Conservation (phyloP, 192 early-diverging fungal genomes). For the Mortierella alpina region DNA sequence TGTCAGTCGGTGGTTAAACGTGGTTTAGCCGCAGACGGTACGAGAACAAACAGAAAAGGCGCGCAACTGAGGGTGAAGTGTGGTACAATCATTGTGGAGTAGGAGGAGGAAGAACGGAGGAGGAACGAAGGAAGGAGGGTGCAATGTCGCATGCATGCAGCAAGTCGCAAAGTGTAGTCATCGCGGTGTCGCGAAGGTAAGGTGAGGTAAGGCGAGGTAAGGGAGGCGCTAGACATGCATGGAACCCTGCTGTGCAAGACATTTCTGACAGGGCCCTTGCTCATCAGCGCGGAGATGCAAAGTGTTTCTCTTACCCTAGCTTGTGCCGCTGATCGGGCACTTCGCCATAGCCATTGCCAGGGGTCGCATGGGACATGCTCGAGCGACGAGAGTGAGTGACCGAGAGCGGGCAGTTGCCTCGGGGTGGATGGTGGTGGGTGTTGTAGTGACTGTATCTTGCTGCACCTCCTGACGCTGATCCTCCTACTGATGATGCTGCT, state of each 20-base stretch:
- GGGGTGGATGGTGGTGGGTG: slow-evolving; percentile 30
- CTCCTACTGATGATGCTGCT: background rate
- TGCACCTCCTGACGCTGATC: background rate
- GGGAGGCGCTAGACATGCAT: no score
- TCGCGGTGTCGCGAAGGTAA: no score
- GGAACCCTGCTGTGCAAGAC: no score
- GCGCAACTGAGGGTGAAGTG: no score
- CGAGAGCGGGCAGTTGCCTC: slow-evolving; percentile 26
- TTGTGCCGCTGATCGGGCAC: slow-evolving; percentile 22
- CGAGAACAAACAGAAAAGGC: background rate
- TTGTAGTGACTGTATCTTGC: slow-evolving; percentile 34
- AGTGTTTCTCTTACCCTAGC: slow-evolving; percentile 22
- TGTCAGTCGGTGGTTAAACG: background rate
- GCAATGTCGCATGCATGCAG: no score
- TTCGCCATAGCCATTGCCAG: background rate
- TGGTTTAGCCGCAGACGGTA: background rate
- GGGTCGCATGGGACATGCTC: slow-evolving; percentile 12
- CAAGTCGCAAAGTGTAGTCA: no score
- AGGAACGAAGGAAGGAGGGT: no score
- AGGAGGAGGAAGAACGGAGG: no score
- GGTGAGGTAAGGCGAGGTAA: no score
- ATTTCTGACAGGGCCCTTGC: no score
- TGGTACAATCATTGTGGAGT: no score
- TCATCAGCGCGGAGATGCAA: background rate
- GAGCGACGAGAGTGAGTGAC: slow-evolving; percentile 35